Evolutionary conservation across 2,329 filamentous ascomycete species (phyloP).

Genomic region (Pseudocercospora fuligena): DNA sequence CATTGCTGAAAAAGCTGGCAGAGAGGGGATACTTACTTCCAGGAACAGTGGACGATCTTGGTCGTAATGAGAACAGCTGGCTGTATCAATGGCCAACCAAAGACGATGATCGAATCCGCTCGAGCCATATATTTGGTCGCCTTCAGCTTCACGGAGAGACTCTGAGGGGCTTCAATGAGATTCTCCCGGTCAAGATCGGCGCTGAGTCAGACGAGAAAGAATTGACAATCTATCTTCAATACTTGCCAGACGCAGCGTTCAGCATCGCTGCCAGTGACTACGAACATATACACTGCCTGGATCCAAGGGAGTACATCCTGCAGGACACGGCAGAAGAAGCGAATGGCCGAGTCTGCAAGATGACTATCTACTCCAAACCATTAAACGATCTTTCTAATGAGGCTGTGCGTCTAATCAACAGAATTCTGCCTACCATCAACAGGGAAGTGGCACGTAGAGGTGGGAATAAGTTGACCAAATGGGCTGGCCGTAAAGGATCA

Average conservation of each 20-base stretch:
- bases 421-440: constrained; percentile 5
- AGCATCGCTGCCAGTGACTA: constrained; percentile 12
- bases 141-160: constrained; percentile 13
- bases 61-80: constrained; percentile 6
- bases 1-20: constrained; percentile 4
- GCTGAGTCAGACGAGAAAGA: constrained; percentile 10
- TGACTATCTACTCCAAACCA: constrained; percentile 9
- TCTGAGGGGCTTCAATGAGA: constrained; percentile 14
- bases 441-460: neutral
- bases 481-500: neutral
- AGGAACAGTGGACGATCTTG: constrained; percentile 12
- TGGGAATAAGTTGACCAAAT: neutral
- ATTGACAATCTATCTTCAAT: constrained; percentile 11
- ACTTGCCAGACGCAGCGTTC: neutral
- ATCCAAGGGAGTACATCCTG: constrained; percentile 4
- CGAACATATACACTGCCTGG: constrained; percentile 10
- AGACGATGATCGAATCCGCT: neutral
- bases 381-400: constrained; percentile 10
- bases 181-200: constrained; percentile 6
- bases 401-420: constrained; percentile 16
- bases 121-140: constrained; percentile 11
- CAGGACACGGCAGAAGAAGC: constrained; percentile 6
- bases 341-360: constrained; percentile 1
- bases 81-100: constrained; percentile 14
- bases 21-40: constrained; percentile 11